phyloP scores from a whole-genome alignment of 2,329 filamentous ascomycete genomes.

The Aspergillus aculeatus region DNA sequence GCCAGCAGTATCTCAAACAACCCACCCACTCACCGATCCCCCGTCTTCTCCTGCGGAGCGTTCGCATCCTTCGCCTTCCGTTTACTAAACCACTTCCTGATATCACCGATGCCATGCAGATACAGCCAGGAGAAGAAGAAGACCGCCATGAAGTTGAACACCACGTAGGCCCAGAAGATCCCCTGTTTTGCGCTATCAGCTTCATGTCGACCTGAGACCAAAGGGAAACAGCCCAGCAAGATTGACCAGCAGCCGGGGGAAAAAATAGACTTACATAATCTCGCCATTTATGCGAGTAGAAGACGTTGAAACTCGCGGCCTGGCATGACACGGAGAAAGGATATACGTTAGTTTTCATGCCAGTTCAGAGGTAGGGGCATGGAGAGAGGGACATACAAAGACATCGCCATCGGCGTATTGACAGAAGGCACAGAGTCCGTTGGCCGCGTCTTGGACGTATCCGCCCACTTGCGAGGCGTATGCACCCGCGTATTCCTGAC shows the following conservation, averaged over 20 bases:
- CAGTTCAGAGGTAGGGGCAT: neutral
- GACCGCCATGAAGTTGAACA: constrained; percentile 62
- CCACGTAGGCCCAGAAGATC: constrained; percentile 62
- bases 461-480: constrained; percentile 59
- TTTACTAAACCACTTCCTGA: constrained; percentile 34
- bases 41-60: neutral
- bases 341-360: neutral
- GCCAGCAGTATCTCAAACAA: neutral
- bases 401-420: constrained; percentile 61
- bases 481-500: constrained; percentile 56
- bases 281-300: constrained; percentile 62
- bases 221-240: too few species aligned
- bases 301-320: constrained; percentile 57
- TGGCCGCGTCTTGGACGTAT: constrained; percentile 57
- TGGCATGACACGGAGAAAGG: constrained; percentile 8
- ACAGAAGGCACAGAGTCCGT: constrained; percentile 64
- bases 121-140: constrained; percentile 57
- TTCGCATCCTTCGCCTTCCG: constrained; percentile 25
- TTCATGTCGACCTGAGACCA: neutral
- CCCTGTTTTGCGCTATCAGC: constrained; percentile 36
- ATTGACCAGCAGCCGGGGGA: neutral
- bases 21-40: neutral
- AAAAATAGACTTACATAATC: constrained; percentile 51
- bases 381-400: constrained; percentile 47
- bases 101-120: constrained; percentile 39